phyloP scores from a whole-genome alignment of 139 green algal species.

The Edaphochlamys debaryana region DNA sequence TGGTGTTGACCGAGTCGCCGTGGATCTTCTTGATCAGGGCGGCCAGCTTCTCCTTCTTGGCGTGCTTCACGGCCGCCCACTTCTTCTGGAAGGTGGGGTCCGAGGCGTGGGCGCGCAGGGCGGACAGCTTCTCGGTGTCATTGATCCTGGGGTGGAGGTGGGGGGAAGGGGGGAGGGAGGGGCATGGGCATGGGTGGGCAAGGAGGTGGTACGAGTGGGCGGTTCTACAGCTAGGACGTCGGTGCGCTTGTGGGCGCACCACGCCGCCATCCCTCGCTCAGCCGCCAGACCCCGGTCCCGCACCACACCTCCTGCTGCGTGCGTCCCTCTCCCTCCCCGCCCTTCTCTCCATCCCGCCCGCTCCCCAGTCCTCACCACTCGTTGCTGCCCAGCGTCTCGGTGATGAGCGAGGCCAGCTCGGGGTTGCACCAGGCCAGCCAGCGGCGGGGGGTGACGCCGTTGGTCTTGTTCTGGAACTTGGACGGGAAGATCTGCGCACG shows the following conservation, averaged over 20 bases:
- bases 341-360: background rate
- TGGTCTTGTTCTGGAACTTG: conserved; percentile 99
- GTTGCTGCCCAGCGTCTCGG: conserved; percentile 80
- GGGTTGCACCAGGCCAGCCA: conserved; percentile 99
- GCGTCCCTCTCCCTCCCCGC: too few species aligned
- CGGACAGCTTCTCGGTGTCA: conserved; percentile 62
- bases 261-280: too few species aligned
- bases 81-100: conserved; percentile 69
- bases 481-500: conserved; percentile 59
- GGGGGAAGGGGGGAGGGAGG: background rate
- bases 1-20: conserved; percentile 78
- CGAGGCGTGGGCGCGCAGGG: conserved; percentile 52
- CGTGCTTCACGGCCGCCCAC: conserved; percentile 88
- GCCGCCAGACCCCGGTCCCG: too few species aligned
- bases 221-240: too few species aligned
- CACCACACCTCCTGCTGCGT: too few species aligned
- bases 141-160: too few species aligned
- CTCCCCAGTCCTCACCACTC: conserved; percentile 1
- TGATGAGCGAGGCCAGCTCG: conserved; percentile 87
- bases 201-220: background rate
- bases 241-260: too few species aligned
- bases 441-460: conserved; percentile 95
- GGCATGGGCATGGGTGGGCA: too few species aligned
- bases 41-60: conserved; percentile 85
- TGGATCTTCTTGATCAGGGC: conserved; percentile 82